A percentile compares a stretch with the other conserved stretches of the same genome.
phyloP scores from a whole-genome alignment of 1,139 yeast genomes.

The Diutina pseudorugosa region DNA sequence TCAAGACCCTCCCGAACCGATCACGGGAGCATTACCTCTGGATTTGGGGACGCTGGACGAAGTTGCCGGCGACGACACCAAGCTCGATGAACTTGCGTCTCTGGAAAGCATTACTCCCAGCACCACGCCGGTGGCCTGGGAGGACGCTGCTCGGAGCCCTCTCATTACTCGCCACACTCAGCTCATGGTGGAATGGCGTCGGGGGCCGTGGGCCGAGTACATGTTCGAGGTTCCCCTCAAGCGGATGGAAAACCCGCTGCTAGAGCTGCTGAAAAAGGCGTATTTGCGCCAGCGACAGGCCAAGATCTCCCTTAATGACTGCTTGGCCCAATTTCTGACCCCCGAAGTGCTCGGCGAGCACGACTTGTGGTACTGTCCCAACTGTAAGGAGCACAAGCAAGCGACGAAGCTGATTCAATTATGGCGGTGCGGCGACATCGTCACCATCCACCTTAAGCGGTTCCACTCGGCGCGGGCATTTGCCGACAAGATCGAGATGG shows the following conservation, averaged over 20 bases:
- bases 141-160: neutral
- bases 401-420: conserved; percentile 87
- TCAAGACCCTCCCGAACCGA: conserved; percentile 38
- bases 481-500: conserved; percentile 79
- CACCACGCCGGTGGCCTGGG: neutral
- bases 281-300: conserved; percentile 30
- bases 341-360: conserved; percentile 82
- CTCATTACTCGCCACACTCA: neutral
- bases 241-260: conserved; percentile 35
- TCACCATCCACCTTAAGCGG: conserved; percentile 82
- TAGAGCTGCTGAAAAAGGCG: conserved; percentile 31
- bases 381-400: conserved; percentile 77
- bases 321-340: conserved; percentile 62
- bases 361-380: conserved; percentile 91
- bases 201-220: neutral
- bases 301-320: conserved; percentile 58
- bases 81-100: neutral
- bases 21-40: conserved; percentile 24
- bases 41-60: neutral
- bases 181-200: neutral
- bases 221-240: neutral
- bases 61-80: neutral
- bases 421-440: conserved; percentile 85
- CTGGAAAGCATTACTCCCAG: neutral
- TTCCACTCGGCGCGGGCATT: conserved; percentile 78